Evolutionary conservation across 202 grass and related monocot species (phyloP).

Genomic region (Dendrocalamus latiflorus): DNA sequence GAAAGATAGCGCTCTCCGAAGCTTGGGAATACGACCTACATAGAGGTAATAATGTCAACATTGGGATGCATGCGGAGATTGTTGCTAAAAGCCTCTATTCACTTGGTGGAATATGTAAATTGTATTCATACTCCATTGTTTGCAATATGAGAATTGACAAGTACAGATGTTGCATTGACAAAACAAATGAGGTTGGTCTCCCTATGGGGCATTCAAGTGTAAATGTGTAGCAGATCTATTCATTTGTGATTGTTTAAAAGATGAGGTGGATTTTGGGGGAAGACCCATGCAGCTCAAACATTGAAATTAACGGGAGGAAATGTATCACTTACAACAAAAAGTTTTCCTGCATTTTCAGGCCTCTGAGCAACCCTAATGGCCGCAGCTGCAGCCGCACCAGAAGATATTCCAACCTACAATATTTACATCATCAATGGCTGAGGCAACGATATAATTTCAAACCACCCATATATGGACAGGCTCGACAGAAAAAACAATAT

Average conservation of each 20-base stretch:
- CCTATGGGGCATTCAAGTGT: not conserved
- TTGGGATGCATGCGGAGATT: not conserved
- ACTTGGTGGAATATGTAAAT: not conserved
- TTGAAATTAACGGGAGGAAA: not conserved
- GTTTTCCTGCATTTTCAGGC: slow-evolving; percentile 82
- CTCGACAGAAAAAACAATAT: not conserved
- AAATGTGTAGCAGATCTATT: not conserved
- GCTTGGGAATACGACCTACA: slow-evolving; percentile 80
- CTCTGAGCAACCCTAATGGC: slow-evolving; percentile 75
- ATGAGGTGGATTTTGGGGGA: not conserved
- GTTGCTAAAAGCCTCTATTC: not conserved
- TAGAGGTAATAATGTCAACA: not conserved
- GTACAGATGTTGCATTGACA: not conserved
- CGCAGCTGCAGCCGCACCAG: slow-evolving; percentile 78
- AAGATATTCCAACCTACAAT: slow-evolving; percentile 89
- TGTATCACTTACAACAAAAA: slow-evolving; percentile 74
- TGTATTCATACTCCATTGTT: not conserved
- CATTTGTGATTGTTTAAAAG: not conserved
- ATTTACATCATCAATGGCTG: not conserved
- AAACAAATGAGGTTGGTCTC: not conserved
- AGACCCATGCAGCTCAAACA: not conserved
- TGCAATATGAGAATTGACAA: not conserved
- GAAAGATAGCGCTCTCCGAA: slow-evolving; percentile 94
- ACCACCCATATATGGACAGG: not conserved
- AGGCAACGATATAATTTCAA: not conserved